phyloP scores from a whole-genome alignment of 2,329 filamentous ascomycete species.

The Aspergillus transmontanensis region DNA sequence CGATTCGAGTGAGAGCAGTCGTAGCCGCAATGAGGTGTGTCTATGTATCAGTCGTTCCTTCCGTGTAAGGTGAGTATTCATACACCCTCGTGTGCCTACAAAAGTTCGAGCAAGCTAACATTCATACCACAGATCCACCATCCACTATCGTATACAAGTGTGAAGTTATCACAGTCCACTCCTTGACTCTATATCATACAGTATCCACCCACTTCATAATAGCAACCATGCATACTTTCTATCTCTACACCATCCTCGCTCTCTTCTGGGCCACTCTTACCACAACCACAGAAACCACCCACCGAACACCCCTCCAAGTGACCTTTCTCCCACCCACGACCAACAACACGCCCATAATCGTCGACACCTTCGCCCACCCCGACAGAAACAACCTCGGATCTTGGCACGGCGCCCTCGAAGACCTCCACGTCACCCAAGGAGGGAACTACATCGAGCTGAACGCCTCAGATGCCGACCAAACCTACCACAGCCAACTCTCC shows the following conservation, averaged over 20 bases:
- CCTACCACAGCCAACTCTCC: conserved; percentile 62
- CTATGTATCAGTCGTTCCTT: background rate
- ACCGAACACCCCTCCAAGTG: background rate
- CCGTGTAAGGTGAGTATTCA: background rate
- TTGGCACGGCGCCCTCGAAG: conserved; percentile 69
- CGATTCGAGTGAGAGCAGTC: background rate
- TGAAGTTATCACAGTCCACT: background rate
- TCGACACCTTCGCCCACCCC: conserved; percentile 61
- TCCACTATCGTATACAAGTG: background rate
- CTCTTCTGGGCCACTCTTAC: background rate
- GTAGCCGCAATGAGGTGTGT: background rate
- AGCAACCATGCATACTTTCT: background rate
- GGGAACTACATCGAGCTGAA: conserved; percentile 57
- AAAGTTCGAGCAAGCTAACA: background rate
- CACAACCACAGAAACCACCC: background rate
- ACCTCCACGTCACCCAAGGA: conserved; percentile 56
- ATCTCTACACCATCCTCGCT: background rate
- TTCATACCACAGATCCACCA: background rate
- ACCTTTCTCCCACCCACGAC: background rate
- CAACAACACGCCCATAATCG: conserved; percentile 40
- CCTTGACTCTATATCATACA: background rate
- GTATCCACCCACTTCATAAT: background rate
- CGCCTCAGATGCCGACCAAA: conserved; percentile 62
- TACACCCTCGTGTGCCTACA: background rate
- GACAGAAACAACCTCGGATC: conserved; percentile 62